Evolutionary conservation across 2,329 filamentous ascomycete species (phyloP).

Genomic region (Aspergillus uvarum): DNA sequence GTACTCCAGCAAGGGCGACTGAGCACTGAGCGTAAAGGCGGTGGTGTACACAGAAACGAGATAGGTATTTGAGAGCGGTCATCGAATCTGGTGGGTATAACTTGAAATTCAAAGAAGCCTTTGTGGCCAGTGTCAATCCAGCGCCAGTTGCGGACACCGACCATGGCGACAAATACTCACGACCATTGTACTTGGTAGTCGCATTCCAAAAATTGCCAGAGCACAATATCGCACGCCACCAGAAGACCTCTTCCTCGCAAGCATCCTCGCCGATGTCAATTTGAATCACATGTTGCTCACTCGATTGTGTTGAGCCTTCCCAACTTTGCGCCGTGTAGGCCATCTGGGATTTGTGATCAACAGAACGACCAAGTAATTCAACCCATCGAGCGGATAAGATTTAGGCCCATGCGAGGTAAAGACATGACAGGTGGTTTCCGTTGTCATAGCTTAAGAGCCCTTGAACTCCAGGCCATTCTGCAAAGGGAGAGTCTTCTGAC

Average conservation of each 20-base stretch:
- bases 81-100: conserved; percentile 11
- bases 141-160: conserved; percentile 14
- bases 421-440: conserved; percentile 22
- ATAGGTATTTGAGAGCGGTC: conserved; percentile 22
- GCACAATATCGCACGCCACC: conserved; percentile 18
- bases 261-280: conserved; percentile 17
- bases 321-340: neutral
- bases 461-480: conserved; percentile 21
- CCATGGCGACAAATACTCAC: conserved; percentile 22
- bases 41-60: too few species aligned
- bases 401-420: conserved; percentile 28
- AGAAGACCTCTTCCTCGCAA: conserved; percentile 16
- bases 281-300: conserved; percentile 9
- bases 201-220: conserved; percentile 15
- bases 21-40: conserved; percentile 28
- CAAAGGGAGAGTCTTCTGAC: conserved; percentile 18
- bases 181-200: conserved; percentile 19
- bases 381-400: conserved; percentile 26
- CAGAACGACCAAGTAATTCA: conserved; percentile 21
- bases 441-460: conserved; percentile 20
- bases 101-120: neutral
- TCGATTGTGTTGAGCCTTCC: neutral
- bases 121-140: conserved; percentile 7
- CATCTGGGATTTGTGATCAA: conserved; percentile 18
- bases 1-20: conserved; percentile 21